Evolutionary conservation across 306 rosid species (phyloP), one percentile per base, ranked within the genome.

Genomic region (Quercus robur): DNA sequence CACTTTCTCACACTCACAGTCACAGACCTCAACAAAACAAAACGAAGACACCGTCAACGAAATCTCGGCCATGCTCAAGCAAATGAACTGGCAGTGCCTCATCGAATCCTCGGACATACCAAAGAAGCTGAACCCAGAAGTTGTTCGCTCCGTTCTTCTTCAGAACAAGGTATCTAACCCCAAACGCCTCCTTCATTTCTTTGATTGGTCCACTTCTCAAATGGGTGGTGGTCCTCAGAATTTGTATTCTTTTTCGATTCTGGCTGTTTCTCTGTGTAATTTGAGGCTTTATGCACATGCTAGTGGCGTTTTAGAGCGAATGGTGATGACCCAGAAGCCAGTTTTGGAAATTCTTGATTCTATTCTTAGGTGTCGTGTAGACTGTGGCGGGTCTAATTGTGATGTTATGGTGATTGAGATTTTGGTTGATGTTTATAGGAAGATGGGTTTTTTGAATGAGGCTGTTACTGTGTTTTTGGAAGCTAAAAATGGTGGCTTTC

Each of bases 251-350:
- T 84, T 80, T 18, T 87, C 91, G 58, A 51, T 86, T 85, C 83
- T 90, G 67, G 90, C 78, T 19, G 73, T 90, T 83, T 35, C 64
- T 28, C 82, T 90, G 5, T 90, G 87, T 70, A 86, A 84, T 81
- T 88, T 77, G 10, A 80, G 57, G 44, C 64, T 80, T 1, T 81
- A 75, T 51, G 70, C 71, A 3, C 82, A 52, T n/a, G 89, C 86
- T 28, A 38, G 70, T 74, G 75, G 73, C 15, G 59, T 90, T 26
- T 17, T 90, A 46, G 85, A 68, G 15, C 85, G 82, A 33, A 84
- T 88, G 89, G 64, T 85, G 18, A 20, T 62, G 25, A 86, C 30
- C 8, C 72, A 84, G 52, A 81, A 81, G 67, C 73, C 83, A 20
- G 71, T 82, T 41, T 76, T 84, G 14, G 86, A 84, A 17, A 73